Evolutionary conservation across 768 basidiomycete genomes (phyloP).

Genomic region (Auricularia auricula-judae): DNA sequence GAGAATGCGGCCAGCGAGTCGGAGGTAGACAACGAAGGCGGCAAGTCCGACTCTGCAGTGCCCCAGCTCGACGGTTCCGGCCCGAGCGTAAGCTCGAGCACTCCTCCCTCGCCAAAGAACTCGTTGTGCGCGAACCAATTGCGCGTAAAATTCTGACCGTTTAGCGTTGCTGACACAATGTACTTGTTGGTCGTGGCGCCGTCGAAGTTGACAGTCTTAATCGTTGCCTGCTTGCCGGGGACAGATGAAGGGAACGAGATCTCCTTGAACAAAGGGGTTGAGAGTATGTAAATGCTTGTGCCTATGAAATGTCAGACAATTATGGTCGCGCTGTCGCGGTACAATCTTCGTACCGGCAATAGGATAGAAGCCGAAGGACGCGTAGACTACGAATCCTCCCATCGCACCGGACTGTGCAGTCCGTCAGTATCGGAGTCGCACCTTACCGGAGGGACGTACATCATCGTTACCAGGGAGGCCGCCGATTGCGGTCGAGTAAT

Average conservation of each 20-base stretch:
- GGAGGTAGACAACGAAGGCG: conserved; percentile 5
- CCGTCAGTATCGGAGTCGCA: background rate
- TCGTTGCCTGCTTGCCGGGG: conserved; percentile 6
- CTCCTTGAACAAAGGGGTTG: conserved; percentile 10
- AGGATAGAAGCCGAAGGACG: conserved; percentile 10
- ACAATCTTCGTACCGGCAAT: conserved; percentile 5
- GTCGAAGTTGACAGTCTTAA: conserved; percentile 9
- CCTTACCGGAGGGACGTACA: background rate
- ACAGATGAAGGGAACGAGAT: conserved; percentile 6
- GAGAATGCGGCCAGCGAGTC: background rate
- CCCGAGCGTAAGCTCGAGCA: conserved; percentile 11
- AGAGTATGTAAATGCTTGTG: conserved; percentile 8
- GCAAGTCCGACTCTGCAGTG: conserved; percentile 8
- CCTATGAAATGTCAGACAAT: background rate
- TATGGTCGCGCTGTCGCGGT: too few species aligned
- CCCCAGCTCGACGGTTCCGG: conserved; percentile 7
- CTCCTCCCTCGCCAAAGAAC: conserved; percentile 10
- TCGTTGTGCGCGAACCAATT: conserved; percentile 10
- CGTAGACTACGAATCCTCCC: conserved; percentile 10
- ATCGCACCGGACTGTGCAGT: conserved; percentile 5
- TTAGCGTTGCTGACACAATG: conserved; percentile 10
- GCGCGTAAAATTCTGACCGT: conserved; percentile 8
- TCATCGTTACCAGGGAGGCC: conserved; percentile 13
- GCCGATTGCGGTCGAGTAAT: conserved; percentile 4
- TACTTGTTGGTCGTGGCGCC: conserved; percentile 10